These are phyloP conservation scores for Rhizoclosmatium globosum DNA, from an alignment of 192 early-diverging fungal species.

Conservation along the genomic window DNA sequence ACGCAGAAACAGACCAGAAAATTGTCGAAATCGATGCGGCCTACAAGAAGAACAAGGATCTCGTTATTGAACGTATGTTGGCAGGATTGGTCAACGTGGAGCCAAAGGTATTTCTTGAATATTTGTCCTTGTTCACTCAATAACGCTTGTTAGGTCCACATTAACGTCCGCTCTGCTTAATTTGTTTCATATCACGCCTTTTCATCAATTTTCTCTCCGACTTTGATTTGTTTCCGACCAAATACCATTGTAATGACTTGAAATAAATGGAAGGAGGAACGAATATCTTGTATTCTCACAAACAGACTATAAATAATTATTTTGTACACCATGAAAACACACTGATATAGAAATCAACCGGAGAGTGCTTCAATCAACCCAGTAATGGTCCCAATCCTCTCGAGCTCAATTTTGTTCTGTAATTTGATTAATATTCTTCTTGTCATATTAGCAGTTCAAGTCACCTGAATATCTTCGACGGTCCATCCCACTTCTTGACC, in stretches of 20 bases:
- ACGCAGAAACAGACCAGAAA: conserved; percentile 74
- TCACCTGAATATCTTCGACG: conserved; percentile 3
- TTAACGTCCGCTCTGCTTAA: conserved; percentile 21
- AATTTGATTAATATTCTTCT: neutral
- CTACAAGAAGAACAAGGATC: conserved; percentile 68
- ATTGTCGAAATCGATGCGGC: conserved; percentile 67
- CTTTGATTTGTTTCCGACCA: too few species aligned
- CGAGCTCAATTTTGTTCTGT: conserved; percentile 15
- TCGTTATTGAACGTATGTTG: conserved; percentile 75
- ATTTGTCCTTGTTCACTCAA: neutral
- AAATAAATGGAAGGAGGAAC: too few species aligned
- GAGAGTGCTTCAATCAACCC: neutral
- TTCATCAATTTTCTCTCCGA: too few species aligned
- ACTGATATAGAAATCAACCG: neutral
- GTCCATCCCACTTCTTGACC: neutral
- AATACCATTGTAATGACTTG: too few species aligned
- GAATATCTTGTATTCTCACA: too few species aligned
- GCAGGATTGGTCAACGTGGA: conserved; percentile 69
- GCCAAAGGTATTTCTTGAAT: conserved; percentile 57
- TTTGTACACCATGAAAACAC: too few species aligned
- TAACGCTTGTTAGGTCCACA: conserved; percentile 24
- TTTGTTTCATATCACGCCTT: neutral
- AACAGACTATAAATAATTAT: too few species aligned
- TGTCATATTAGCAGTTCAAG: neutral
- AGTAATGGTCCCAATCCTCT: conserved; percentile 14